Base-by-base conservation (phyloP, 371 early-diverging fungal species). In the Synchytrium microbalum region DNA sequence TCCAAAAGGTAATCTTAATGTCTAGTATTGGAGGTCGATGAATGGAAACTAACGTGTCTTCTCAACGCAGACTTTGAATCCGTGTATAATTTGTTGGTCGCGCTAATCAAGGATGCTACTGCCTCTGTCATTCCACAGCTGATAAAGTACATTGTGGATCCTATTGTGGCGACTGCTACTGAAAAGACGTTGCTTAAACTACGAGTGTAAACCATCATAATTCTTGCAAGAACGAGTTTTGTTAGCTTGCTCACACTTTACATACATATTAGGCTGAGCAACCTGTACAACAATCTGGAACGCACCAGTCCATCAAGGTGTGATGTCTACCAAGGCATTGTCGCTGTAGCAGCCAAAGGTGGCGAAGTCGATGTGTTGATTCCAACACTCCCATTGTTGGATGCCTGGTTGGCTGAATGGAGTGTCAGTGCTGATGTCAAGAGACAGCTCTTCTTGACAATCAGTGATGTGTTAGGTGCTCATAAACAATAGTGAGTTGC, bases 261-360 rank as follows among this genome's bases (percentile, higher is more conserved):
- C 29, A 54, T 65, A 25, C 65, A 14, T 3, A 61, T 28, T 71
- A 92, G 90, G 51, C 83, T 93, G 54, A 84, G 87, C 64, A 92
- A 89, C 77, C 76, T 92, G 64, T 91, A 86, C 82, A 90, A 88
- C 73, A 81, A 82, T 59, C 78, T 89, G 62, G 86, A 83, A 31
- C 69, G 76, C 68, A 76, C 80, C 61, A 83, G 81, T 58, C 71
- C 86, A 55, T 79, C 83, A 59, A 87, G 92, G 38, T 86, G 86
- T 63, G 68, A 79, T 33, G 88, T 88, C 56, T 92, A 90, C 71
- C 65, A 79, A 58, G 83, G 86, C 58, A 84, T 95, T 63, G 79
- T 93, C 19, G 79, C 84, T 55, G 82, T 89, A 62, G 92, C 90
- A 58, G 76, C 83, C 54, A 75, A 83, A 56, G 77, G 80, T 61